Percentiles rank a stretch among this genome's conserved stretches.
Conservation (phyloP, 257 asterid species). For the Ballota nigra region DNA sequence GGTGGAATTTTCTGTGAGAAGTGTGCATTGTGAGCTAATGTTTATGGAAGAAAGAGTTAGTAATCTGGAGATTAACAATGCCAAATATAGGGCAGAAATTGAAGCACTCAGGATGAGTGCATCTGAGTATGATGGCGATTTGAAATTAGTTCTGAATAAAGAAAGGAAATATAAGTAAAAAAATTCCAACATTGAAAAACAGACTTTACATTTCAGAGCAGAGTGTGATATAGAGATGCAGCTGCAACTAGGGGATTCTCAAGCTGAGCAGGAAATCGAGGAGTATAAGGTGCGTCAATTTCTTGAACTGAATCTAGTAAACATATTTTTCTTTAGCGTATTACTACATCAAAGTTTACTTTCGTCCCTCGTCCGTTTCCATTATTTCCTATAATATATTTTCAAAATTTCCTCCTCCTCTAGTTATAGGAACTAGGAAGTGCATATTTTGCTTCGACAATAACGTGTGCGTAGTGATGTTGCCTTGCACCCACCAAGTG, state of each 20-base stretch:
- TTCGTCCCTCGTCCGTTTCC: neutral
- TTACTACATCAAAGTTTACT: too few relatives aligned
- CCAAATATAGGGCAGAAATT: constrained; percentile 14
- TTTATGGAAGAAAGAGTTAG: neutral
- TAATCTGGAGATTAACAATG: constrained; percentile 3
- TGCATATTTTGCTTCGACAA: too few relatives aligned
- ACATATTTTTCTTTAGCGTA: neutral
- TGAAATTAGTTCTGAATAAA: constrained; percentile 14
- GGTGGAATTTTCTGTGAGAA: neutral
- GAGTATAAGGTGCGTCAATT: constrained; percentile 28
- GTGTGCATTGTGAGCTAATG: neutral
- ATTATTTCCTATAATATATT: neutral
- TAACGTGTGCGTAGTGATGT: too few relatives aligned
- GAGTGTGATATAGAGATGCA: constrained; percentile 12
- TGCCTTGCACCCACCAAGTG: too few relatives aligned
- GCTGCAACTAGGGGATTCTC: neutral
- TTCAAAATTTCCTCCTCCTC: neutral
- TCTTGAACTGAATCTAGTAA: neutral
- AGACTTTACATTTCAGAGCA: constrained; percentile 4
- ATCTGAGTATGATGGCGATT: constrained; percentile 7
- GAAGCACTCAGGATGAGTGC: constrained; percentile 27
- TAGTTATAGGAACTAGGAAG: too few relatives aligned
- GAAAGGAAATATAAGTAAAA: constrained; percentile 21
- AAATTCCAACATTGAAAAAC: constrained; percentile 9
- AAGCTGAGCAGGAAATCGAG: constrained; percentile 18